Evolutionary conservation across 2,329 filamentous ascomycete species (phyloP), one percentile per base, ranked within the genome.

Genomic region (Akanthomyces uredinophilus): DNA sequence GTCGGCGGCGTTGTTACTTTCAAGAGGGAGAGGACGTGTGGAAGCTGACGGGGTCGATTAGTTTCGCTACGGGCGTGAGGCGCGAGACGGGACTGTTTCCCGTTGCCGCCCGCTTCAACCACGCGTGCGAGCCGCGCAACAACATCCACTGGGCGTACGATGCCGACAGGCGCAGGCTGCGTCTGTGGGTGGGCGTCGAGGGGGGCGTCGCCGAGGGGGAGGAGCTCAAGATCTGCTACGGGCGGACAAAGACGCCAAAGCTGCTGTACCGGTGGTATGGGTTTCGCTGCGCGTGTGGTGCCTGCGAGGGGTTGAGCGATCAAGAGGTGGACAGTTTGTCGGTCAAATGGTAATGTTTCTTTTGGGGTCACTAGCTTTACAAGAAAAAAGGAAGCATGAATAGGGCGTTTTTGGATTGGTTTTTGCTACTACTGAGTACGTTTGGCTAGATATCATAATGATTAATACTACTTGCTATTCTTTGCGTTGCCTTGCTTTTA

Each of bases 61-160:
- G 74, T 57, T 73, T 76, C 47, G 66, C 69, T 1, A 68, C 70
- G 10, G 46, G 37, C 1, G 60, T 20, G 3, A 20, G 22, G 1
- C 22, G 66, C 3, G 66, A 70, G 7, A 77, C 74, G 0, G 76
- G 74, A 1, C 64, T 85, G 2, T 85, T 84, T 62, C 74, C 79
- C 1, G 72, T 82, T 6, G 81, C 79, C 0, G 79, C 83, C 0
- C 76, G 83, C 2, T 86, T 87, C 71, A 87, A 87, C 68, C 84
- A 87, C 67, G 79, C 83, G 0, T 87, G 84, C 67, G 63, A 66
- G 1, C 74, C 77, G 0, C 69, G 66, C 3, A 69, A 75, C 60
- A 83, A 79, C 49, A 68, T 84, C 29, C 65, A 71, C 1, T 86
- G 81, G 66, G 65, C 52, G 1, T 83, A 77, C 65, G 74, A 81